Percentiles rank a stretch among this genome's conserved stretches.
phyloP scores from a whole-genome alignment of 139 green algal genomes.

The Asterochloris sp. region DNA sequence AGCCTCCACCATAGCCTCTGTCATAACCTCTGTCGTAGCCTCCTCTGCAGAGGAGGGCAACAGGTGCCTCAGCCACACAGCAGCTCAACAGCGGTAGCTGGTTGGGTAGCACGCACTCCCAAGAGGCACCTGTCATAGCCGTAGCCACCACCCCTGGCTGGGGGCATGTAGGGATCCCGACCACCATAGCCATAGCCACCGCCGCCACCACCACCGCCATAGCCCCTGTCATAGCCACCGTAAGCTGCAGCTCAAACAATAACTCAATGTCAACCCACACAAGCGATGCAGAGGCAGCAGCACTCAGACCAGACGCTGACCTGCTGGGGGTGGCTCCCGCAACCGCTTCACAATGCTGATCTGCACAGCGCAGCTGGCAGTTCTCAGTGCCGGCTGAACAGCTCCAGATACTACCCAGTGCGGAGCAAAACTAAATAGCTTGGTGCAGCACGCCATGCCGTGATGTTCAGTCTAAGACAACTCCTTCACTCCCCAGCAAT shows the following conservation, averaged over 20 bases:
- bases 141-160: constrained; percentile 4
- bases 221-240: constrained; percentile 4
- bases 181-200: constrained; percentile 21
- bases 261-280: background rate
- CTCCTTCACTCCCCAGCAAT: background rate
- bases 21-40: constrained; percentile 20
- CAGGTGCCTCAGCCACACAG: background rate
- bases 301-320: background rate
- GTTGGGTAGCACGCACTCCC: background rate
- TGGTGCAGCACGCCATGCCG: background rate
- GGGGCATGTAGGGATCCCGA: background rate
- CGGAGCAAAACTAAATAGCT: background rate
- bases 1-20: constrained; percentile 12
- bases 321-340: constrained; percentile 21
- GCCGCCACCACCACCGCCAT: constrained; percentile 22
- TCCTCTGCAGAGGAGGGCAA: too few species aligned
- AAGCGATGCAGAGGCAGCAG: background rate
- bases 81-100: background rate
- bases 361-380: constrained; percentile 5
- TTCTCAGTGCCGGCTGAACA: background rate
- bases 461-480: background rate
- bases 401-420: too few species aligned
- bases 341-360: constrained; percentile 62
- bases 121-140: background rate
- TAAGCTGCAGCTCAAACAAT: background rate